These are phyloP conservation scores for Exserohilum turcica DNA, from an alignment of 2,329 filamentous ascomycete genomes.

Conservation along the genomic window DNA sequence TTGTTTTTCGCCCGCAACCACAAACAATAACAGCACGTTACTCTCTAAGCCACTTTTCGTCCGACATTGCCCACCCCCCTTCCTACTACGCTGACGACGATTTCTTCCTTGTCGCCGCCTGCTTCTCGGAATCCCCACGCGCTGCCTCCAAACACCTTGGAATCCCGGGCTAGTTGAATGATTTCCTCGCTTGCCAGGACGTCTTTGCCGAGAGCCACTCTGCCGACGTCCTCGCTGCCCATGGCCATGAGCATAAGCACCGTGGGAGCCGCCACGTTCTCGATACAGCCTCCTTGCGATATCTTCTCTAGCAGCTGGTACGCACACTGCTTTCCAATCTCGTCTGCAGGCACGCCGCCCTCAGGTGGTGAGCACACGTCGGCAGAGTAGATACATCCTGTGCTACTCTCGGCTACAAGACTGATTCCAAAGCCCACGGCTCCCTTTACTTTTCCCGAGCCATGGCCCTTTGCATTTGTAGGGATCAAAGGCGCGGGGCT, in stretches of 20 bases:
- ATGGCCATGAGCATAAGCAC: slow-evolving; percentile 93
- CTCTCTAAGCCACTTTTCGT: slow-evolving; percentile 73
- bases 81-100: slow-evolving; percentile 90
- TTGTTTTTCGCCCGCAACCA: not conserved
- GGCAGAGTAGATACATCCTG: slow-evolving; percentile 84
- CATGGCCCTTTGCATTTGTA: slow-evolving; percentile 71
- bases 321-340: slow-evolving; percentile 85
- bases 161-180: slow-evolving; percentile 79
- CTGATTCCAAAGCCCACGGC: slow-evolving; percentile 92
- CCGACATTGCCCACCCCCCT: slow-evolving; percentile 93
- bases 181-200: slow-evolving; percentile 81
- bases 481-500: slow-evolving; percentile 65
- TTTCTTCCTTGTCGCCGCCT: slow-evolving; percentile 62
- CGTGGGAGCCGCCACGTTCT: slow-evolving; percentile 70
- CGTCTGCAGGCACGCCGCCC: slow-evolving; percentile 85
- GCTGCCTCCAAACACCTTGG: slow-evolving; percentile 85
- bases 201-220: slow-evolving; percentile 79
- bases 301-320: slow-evolving; percentile 87
- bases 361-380: slow-evolving; percentile 75
- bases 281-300: slow-evolving; percentile 80
- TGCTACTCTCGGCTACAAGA: slow-evolving; percentile 89
- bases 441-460: slow-evolving; percentile 60
- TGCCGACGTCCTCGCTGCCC: slow-evolving; percentile 93
- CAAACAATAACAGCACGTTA: no score
- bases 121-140: slow-evolving; percentile 81